Evolutionary conservation across 1,284 basidiomycete genomes (phyloP).

Genomic region (Apiotrichum montevideense): DNA sequence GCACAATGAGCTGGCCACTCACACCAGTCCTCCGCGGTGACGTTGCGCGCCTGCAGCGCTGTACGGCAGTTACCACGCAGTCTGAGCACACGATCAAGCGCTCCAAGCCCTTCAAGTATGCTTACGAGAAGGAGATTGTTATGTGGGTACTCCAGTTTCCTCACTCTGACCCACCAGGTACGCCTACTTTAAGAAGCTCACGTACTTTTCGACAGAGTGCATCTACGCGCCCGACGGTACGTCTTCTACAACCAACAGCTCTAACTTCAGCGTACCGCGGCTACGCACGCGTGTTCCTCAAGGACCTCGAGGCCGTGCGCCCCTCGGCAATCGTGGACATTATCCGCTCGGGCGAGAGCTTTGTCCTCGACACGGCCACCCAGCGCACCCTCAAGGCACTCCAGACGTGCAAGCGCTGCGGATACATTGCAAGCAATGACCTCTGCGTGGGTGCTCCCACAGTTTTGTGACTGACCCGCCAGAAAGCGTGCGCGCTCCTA

Average conservation of each 20-base stretch:
- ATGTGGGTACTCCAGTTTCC: slow-evolving; percentile 57
- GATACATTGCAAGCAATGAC: slow-evolving; percentile 86
- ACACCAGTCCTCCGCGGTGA: slow-evolving; percentile 87
- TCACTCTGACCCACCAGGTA: slow-evolving; percentile 57
- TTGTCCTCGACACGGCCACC: slow-evolving; percentile 70
- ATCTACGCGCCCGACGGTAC: slow-evolving; percentile 86
- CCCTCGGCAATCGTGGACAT: slow-evolving; percentile 96
- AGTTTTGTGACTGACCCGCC: slow-evolving; percentile 1
- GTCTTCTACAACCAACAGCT: slow-evolving; percentile 7
- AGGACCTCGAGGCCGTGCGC: slow-evolving; percentile 87
- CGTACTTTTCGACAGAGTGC: slow-evolving; percentile 99
- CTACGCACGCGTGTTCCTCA: slow-evolving; percentile 87
- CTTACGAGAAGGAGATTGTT: slow-evolving; percentile 99
- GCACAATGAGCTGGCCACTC: not conserved
- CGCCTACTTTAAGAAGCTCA: slow-evolving; percentile 95
- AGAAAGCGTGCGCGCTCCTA: slow-evolving; percentile 81
- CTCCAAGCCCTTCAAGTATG: slow-evolving; percentile 98
- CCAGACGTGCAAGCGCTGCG: slow-evolving; percentile 79
- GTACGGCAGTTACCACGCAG: slow-evolving; percentile 88
- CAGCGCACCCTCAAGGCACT: slow-evolving; percentile 69
- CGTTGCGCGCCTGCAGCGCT: slow-evolving; percentile 85
- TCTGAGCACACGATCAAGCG: slow-evolving; percentile 91
- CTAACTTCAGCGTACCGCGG: slow-evolving; percentile 72
- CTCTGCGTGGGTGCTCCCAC: slow-evolving; percentile 54
- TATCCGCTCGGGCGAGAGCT: slow-evolving; percentile 90